Evolutionary conservation across 768 basidiomycete genomes (phyloP), one percentile per base, ranked within the genome.

Genomic region (Amylocystis lapponica): DNA sequence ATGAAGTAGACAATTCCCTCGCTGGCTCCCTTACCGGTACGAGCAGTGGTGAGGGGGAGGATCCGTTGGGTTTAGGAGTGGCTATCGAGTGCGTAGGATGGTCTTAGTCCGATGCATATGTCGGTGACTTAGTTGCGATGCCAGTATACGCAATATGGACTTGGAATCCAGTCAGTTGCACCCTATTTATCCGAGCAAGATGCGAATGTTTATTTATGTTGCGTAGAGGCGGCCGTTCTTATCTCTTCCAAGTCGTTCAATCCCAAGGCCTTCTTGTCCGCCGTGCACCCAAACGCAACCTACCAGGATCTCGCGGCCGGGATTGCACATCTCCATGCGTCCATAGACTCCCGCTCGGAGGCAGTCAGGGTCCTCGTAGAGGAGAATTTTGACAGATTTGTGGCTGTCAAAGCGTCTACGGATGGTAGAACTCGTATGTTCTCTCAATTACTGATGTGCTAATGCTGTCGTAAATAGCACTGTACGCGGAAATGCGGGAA

Each of bases 341-440:
- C 89, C 11, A 83, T 98, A 45, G 94, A 98, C 56, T 76, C 85
- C 2, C 81, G 94, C 33, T 94, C 92, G 1, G 89, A 94, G 52
- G 96, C 94, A n/a, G 83, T 98, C 44, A 75, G 93, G 30, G 79
- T 94, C 17, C 74, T 99, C 25, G 96, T 99, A 9, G 94, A 97
- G 61, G 92, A 97, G 54, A 96, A 98, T 63, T 97, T 98, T 63
- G 94, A 98, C 66, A 76, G 92, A 11, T 99, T 98, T 56, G 95
- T 98, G 14, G 88, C 90, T 3, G 95, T 99, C 43, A 99, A 99
- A 57, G 89, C 90, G 8, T 88, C 87, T 8, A 95, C 89, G n/a
- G 94, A 95, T 64, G 86, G 94, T 93, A 62, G 41, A 68, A 43
- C 21, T 4, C n/a, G n/a, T n/a, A n/a, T n/a, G n/a, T n/a, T n/a